These are phyloP conservation scores for Thalassiosira oceanica DNA, from an alignment of 352 stramenopile genomes.

Conservation along the genomic window DNA sequence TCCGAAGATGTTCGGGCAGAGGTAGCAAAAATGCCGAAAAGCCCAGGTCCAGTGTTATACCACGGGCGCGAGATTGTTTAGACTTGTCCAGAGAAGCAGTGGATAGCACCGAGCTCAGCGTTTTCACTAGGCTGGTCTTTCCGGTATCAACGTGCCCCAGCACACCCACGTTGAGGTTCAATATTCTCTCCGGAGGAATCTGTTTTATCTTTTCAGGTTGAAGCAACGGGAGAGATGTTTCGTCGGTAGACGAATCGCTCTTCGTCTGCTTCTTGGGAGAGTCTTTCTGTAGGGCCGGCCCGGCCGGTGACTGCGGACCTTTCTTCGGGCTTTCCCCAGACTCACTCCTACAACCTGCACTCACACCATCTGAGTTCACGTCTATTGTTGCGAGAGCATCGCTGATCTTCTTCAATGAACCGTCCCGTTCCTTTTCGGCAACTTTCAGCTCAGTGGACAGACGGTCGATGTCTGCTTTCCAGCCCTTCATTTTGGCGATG, in stretches of 20 bases:
- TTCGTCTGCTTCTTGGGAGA: too few species aligned
- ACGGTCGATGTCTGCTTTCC: slow-evolving; percentile 37
- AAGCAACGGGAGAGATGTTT: slow-evolving; percentile 24
- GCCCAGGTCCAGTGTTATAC: slow-evolving; percentile 98
- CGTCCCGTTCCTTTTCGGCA: slow-evolving; percentile 17
- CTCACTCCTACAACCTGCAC: slow-evolving; percentile 2
- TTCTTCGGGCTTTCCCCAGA: background rate
- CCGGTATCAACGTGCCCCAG: slow-evolving; percentile 98
- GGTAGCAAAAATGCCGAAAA: slow-evolving; percentile 94
- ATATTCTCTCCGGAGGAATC: slow-evolving; percentile 58
- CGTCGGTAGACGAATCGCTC: background rate
- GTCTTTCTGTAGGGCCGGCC: background rate
- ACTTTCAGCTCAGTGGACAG: slow-evolving; percentile 32
- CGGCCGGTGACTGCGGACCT: slow-evolving; percentile 4
- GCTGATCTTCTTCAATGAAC: slow-evolving; percentile 14
- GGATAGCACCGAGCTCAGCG: slow-evolving; percentile 94
- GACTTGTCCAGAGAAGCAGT: slow-evolving; percentile 98
- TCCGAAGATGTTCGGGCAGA: slow-evolving; percentile 62
- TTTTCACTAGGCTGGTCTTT: slow-evolving; percentile 95
- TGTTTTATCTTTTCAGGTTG: slow-evolving; percentile 46
- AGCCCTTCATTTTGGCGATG: slow-evolving; percentile 36
- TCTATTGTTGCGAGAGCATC: slow-evolving; percentile 14
- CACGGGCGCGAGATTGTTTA: slow-evolving; percentile 92
- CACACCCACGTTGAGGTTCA: slow-evolving; percentile 98
- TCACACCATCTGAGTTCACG: background rate